A percentile compares a stretch with the other conserved stretches of the same genome.
Evolutionary conservation across 805 yeast species (phyloP).

Genomic region (Diddensiella caesifluorescens): DNA sequence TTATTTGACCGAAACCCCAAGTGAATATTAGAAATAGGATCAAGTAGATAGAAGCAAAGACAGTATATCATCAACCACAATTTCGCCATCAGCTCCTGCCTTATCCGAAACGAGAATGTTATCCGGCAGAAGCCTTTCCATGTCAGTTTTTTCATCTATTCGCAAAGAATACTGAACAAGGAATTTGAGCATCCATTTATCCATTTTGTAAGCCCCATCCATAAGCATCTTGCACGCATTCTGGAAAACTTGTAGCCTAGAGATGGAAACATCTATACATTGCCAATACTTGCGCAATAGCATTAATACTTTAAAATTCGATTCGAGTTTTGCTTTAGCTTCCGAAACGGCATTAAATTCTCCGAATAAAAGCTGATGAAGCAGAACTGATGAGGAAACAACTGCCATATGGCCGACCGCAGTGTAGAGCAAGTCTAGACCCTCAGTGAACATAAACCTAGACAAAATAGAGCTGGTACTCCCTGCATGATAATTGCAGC

Average conservation of each 20-base stretch:
- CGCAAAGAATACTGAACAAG: constrained; percentile 10
- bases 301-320: constrained; percentile 6
- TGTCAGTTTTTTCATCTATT: constrained; percentile 7
- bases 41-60: background rate
- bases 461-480: constrained; percentile 1
- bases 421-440: constrained; percentile 4
- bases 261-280: constrained; percentile 3
- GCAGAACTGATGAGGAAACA: constrained; percentile 10
- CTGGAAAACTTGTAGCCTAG: constrained; percentile 10
- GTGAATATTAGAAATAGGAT: background rate
- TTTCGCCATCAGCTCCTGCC: background rate
- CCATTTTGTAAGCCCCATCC: constrained; percentile 8
- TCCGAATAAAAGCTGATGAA: constrained; percentile 8
- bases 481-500: constrained; percentile 7
- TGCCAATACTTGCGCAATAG: constrained; percentile 6
- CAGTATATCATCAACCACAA: background rate
- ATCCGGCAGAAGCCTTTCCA: constrained; percentile 3
- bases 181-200: constrained; percentile 10
- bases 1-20: background rate
- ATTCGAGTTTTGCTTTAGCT: constrained; percentile 2
- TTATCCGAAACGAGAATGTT: background rate
- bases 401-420: constrained; percentile 10
- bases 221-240: constrained; percentile 11
- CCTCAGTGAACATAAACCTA: background rate
- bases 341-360: background rate